These are phyloP conservation scores for Candida odintsovae DNA, from an alignment of 805 yeast genomes.

Conservation along the genomic window DNA sequence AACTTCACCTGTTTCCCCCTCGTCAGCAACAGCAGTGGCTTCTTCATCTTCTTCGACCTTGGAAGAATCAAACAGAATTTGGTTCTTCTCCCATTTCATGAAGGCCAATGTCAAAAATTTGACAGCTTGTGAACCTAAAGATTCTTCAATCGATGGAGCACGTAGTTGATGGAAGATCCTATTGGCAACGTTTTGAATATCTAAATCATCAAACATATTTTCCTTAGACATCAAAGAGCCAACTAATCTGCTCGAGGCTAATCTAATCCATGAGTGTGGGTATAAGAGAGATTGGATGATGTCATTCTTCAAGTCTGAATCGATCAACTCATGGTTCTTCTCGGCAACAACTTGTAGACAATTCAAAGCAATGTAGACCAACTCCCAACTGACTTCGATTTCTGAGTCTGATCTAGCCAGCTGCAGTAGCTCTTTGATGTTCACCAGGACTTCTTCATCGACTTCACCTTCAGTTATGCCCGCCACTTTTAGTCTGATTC, in stretches of 20 bases:
- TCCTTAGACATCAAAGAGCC: constrained; percentile 44
- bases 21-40: constrained; percentile 19
- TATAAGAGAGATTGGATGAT: constrained; percentile 56
- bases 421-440: constrained; percentile 29
- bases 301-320: constrained; percentile 30
- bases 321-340: constrained; percentile 22
- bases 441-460: constrained; percentile 34
- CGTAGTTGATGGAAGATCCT: constrained; percentile 72
- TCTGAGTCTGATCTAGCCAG: constrained; percentile 33
- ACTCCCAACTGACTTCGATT: constrained; percentile 63
- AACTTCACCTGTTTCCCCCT: constrained; percentile 18
- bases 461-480: constrained; percentile 36
- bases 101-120: constrained; percentile 61
- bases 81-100: constrained; percentile 49
- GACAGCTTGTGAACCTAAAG: constrained; percentile 56
- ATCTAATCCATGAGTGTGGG: constrained; percentile 91
- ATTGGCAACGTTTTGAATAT: constrained; percentile 62
- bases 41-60: constrained; percentile 22
- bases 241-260: constrained; percentile 54
- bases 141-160: constrained; percentile 68
- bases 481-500: constrained; percentile 44
- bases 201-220: constrained; percentile 33
- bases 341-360: constrained; percentile 40
- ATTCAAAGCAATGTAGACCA: constrained; percentile 60
- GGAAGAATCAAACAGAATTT: constrained; percentile 27